These are phyloP conservation scores for Litchi chinensis DNA, from an alignment of 345 rosid genomes.

Conservation along the genomic window DNA sequence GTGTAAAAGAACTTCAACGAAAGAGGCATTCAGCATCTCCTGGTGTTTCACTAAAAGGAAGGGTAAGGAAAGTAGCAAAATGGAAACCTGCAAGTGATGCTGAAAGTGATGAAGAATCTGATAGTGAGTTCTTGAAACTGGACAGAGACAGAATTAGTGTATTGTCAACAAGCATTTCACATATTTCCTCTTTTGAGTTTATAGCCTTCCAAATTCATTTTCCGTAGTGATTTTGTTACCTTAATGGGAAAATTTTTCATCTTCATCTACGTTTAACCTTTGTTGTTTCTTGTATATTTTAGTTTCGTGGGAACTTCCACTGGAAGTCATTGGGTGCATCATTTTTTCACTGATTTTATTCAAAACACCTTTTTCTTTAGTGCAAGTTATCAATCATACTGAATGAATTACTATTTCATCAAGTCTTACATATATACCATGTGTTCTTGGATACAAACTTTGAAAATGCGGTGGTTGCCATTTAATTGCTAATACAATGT, in stretches of 20 bases:
- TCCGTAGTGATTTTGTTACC: not conserved
- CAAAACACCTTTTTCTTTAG: constrained; percentile 4
- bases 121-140: constrained; percentile 53
- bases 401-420: not conserved
- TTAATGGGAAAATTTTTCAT: not conserved
- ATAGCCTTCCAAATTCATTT: constrained; percentile 2
- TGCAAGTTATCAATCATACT: constrained; percentile 3
- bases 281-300: not conserved
- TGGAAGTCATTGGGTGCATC: not conserved
- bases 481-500: not conserved
- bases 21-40: constrained; percentile 93
- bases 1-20: constrained; percentile 80
- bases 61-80: constrained; percentile 91
- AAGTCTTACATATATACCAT: not conserved
- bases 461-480: not conserved
- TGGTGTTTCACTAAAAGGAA: constrained; percentile 85
- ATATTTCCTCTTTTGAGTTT: not conserved
- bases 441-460: not conserved
- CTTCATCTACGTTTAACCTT: not conserved
- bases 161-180: not conserved
- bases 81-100: constrained; percentile 84
- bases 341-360: not conserved
- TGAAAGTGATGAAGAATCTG: constrained; percentile 86
- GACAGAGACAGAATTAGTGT: not conserved
- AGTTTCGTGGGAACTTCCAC: not conserved